Evolutionary conservation across 139 green algal species (phyloP), one percentile per base, ranked within the genome.

Genomic region (Coccomyxa sp.): DNA sequence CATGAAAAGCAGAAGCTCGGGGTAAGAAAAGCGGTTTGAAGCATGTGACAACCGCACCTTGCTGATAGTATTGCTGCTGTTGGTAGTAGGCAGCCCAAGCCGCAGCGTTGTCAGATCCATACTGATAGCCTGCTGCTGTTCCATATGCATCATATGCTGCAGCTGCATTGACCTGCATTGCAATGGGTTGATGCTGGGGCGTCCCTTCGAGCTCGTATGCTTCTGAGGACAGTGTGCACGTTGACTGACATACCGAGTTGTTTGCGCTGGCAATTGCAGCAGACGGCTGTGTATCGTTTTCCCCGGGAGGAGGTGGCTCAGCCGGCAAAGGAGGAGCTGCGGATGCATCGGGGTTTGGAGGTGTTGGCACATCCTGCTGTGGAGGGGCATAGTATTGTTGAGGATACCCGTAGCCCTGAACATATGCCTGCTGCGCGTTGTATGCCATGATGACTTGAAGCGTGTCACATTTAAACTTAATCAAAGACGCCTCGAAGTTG

Each of bases 31-130:
- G n/a, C 9, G 21, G 3, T 10, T 23, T 27, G 21, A 74, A 74
- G 21, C 66, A 74, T 27, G 21, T 30, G 21, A 59, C 10, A 76
- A 23, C 23, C 28, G 66, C 32, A 63, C 67, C 66, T 63, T 78
- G 77, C 13, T 32, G 32, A 25, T 66, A 32, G 67, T 84, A 79
- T 31, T 31, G 27, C 71, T 77, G 71, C 45, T 84, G 81, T 23
- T 71, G 38, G 21, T 84, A 79, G 51, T 84, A 84, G 0, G 81
- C 81, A 12, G 81, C 81, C 51, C 60, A 82, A 0, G 79, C 79
- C 10, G n/a, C 58, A 16, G 79, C 13, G 13, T 82, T n/a, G 21
- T 82, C 21, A 38, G 71, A 25, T 11, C 23, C 23, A 77, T 31
- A 38, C 27, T 31, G 71, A 77, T 27, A 30, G 66, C 66, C 66